Evolutionary conservation across 305 asterid species (phyloP).

Genomic region (Solanum hybrid): DNA sequence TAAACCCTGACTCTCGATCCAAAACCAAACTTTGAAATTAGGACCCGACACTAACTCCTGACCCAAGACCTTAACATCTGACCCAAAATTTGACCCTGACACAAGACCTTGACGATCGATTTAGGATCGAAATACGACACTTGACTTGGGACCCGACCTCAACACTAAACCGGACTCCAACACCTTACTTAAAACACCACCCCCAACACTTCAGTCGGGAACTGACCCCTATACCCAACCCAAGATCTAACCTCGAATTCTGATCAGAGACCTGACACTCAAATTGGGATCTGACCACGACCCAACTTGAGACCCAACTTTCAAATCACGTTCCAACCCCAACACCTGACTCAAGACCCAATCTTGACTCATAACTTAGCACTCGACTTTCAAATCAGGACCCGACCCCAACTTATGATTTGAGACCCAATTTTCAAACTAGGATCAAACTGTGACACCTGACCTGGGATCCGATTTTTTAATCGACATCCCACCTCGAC

Average conservation of each 20-base stretch:
- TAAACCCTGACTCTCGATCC: not conserved
- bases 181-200: not conserved
- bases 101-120: fast-evolving
- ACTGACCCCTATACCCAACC: not conserved
- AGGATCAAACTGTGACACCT: not conserved
- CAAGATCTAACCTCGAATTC: not conserved
- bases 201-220: not conserved
- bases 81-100: not conserved
- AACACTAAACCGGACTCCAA: fast-evolving
- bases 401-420: not conserved
- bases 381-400: not conserved
- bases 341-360: not conserved
- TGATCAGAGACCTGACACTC: fast-evolving
- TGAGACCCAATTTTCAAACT: not conserved
- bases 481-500: too few relatives aligned
- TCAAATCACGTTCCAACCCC: fast-evolving
- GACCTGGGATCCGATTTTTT: not conserved
- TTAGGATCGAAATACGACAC: not conserved
- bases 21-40: not conserved
- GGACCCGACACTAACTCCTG: not conserved
- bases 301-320: not conserved
- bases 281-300: too few relatives aligned
- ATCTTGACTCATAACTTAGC: not conserved
- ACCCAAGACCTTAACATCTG: not conserved
- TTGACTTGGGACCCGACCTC: not conserved